These are phyloP conservation scores for Hortaea sp. DNA, from an alignment of 2,329 filamentous ascomycete species.

Conservation along the genomic window DNA sequence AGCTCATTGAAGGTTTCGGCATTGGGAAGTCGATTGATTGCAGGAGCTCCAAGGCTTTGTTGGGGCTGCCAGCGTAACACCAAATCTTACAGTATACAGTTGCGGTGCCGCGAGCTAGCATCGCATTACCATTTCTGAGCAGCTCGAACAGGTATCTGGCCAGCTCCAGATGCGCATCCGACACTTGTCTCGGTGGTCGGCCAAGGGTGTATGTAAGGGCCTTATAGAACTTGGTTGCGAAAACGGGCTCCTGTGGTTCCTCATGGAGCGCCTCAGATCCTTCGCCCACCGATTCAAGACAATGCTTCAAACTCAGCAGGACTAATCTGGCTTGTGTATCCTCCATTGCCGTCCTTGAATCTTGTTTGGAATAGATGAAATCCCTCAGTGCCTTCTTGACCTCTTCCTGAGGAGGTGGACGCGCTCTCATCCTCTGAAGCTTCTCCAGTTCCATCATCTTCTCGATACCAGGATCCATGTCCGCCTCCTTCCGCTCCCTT, in stretches of 20 bases:
- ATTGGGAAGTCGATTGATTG: too few species aligned
- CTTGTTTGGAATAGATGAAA: conserved; percentile 46
- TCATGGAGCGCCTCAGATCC: not conserved
- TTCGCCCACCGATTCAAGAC: conserved; percentile 25
- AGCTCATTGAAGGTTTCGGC: too few species aligned
- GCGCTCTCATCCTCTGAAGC: conserved; percentile 51
- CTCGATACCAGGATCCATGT: conserved; percentile 61
- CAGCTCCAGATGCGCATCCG: not conserved
- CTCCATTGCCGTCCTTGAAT: conserved; percentile 43
- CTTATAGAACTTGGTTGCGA: not conserved
- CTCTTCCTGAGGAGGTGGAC: conserved; percentile 54
- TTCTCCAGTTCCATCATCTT: conserved; percentile 59
- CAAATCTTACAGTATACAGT: too few species aligned
- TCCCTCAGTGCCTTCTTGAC: conserved; percentile 54
- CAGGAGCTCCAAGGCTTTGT: not conserved
- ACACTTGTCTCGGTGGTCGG: not conserved
- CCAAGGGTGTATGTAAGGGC: not conserved
- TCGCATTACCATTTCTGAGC: too few species aligned
- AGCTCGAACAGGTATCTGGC: too few species aligned
- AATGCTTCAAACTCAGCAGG: conserved; percentile 50
- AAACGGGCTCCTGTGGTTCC: not conserved
- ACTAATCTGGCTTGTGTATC: conserved; percentile 56
- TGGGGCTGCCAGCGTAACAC: not conserved
- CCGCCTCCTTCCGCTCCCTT: conserved; percentile 48
- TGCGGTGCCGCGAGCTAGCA: too few species aligned